Conservation (phyloP, 1,284 basidiomycete genomes). For the Ustilago sp. region DNA sequence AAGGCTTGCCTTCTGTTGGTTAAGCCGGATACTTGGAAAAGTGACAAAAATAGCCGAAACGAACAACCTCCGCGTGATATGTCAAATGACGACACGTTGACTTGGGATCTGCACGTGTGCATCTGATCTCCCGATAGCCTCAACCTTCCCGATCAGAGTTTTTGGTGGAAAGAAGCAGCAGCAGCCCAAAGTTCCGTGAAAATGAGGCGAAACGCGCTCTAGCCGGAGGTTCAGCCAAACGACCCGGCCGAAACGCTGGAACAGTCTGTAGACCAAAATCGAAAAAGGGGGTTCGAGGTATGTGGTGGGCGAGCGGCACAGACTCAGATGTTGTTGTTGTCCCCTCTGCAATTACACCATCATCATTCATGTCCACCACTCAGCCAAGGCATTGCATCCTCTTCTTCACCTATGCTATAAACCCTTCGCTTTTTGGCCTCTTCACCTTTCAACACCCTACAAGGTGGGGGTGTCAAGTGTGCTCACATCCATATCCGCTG, state of each 20-base stretch:
- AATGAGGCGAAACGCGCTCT: conserved; percentile 11
- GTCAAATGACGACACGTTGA: conserved; percentile 11
- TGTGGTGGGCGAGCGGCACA: conserved; percentile 5
- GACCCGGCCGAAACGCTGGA: not conserved
- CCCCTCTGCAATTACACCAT: not conserved
- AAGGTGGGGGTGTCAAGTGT: conserved; percentile 20
- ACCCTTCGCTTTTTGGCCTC: not conserved
- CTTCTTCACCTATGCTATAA: conserved; percentile 13
- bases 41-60: conserved; percentile 18
- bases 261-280: not conserved
- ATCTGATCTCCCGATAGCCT: not conserved
- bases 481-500: not conserved
- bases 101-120: conserved; percentile 8
- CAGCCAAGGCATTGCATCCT: not conserved
- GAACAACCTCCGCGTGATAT: not conserved
- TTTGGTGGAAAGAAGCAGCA: not conserved
- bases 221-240: not conserved
- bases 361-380: not conserved
- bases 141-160: not conserved
- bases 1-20: not conserved
- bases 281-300: conserved; percentile 10
- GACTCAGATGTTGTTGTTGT: conserved; percentile 9
- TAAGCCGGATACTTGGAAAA: not conserved
- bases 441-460: conserved; percentile 15
- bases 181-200: not conserved